A percentile compares a stretch with the other conserved stretches of the same genome.
These are phyloP conservation scores for Penicillium chermesinum DNA, from an alignment of 495 filamentous ascomycete genomes.

Conservation along the genomic window DNA sequence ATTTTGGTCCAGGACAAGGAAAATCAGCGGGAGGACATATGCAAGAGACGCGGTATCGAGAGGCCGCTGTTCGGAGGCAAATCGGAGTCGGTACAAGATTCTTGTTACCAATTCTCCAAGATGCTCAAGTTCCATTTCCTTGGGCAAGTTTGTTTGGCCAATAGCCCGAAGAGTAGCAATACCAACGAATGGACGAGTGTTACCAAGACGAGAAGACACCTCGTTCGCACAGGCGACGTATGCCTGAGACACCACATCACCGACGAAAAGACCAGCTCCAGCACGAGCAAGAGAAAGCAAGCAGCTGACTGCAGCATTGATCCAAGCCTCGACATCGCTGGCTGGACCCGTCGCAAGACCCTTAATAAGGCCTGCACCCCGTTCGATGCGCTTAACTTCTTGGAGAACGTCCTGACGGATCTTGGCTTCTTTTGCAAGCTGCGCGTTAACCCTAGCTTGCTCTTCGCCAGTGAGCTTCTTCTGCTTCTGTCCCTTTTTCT, in stretches of 20 bases:
- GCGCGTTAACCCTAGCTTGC: constrained; percentile 81
- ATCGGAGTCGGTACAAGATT: constrained; percentile 83
- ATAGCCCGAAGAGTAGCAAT: constrained; percentile 77
- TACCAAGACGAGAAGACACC: constrained; percentile 69
- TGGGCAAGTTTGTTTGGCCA: constrained; percentile 63
- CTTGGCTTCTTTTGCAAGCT: constrained; percentile 76
- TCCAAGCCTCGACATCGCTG: constrained; percentile 78
- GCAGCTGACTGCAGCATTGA: constrained; percentile 67
- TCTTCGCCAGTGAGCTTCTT: constrained; percentile 90
- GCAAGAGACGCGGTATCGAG: constrained; percentile 81
- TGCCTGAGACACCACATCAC: constrained; percentile 68
- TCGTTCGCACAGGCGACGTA: constrained; percentile 73
- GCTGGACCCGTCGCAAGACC: constrained; percentile 80
- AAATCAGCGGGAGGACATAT: constrained; percentile 79
- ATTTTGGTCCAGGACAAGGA: constrained; percentile 67
- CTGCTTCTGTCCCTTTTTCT: constrained; percentile 84
- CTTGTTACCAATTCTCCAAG: constrained; percentile 83
- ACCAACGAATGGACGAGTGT: constrained; percentile 74
- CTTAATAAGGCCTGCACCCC: constrained; percentile 79
- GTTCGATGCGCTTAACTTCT: constrained; percentile 61
- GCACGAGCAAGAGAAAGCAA: constrained; percentile 67
- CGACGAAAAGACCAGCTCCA: constrained; percentile 75
- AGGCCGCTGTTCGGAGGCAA: constrained; percentile 84
- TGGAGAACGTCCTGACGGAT: constrained; percentile 66
- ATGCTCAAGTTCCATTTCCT: constrained; percentile 68